Percentiles rank a stretch among this genome's conserved stretches.
Conservation (phyloP, 495 filamentous ascomycete genomes). For the Neurospora sp. region DNA sequence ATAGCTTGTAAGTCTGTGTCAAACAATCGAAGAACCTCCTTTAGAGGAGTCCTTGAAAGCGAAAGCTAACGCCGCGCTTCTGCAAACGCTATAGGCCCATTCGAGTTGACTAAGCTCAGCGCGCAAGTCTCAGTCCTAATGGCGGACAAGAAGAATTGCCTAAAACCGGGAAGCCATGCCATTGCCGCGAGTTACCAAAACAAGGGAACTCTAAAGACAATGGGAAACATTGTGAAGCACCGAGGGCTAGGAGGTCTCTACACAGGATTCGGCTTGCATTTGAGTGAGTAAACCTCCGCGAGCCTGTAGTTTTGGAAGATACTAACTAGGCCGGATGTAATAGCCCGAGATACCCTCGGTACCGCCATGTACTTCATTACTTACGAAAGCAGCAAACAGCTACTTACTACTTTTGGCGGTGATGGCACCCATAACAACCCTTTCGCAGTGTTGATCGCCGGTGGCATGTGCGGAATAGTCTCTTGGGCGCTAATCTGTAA, state of each 20-base stretch:
- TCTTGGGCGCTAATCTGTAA: conserved; percentile 69
- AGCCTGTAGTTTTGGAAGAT: not conserved
- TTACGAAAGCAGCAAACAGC: conserved; percentile 83
- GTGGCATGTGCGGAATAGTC: conserved; percentile 68
- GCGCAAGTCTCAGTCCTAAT: conserved; percentile 84
- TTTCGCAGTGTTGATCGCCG: conserved; percentile 60
- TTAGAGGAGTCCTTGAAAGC: not conserved
- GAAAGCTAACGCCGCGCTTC: not conserved
- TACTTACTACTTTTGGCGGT: conserved; percentile 63
- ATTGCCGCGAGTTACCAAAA: conserved; percentile 62
- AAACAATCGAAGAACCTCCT: not conserved
- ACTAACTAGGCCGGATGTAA: conserved; percentile 1
- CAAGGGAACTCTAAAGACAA: conserved; percentile 70
- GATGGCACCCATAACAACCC: conserved; percentile 58
- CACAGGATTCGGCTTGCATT: conserved; percentile 74
- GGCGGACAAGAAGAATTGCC: conserved; percentile 52
- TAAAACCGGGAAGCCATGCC: conserved; percentile 41
- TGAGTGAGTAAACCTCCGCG: conserved; percentile 43
- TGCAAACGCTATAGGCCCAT: conserved; percentile 53
- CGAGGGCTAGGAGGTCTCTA: conserved; percentile 73
- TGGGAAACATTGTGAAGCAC: conserved; percentile 67
- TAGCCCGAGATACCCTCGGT: conserved; percentile 76
- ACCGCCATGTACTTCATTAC: conserved; percentile 86
- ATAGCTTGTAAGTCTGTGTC: conserved; percentile 63
- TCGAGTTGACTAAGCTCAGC: conserved; percentile 87